Conservation (phyloP, 1,284 basidiomycete species). For the Volvariella volvacea region DNA sequence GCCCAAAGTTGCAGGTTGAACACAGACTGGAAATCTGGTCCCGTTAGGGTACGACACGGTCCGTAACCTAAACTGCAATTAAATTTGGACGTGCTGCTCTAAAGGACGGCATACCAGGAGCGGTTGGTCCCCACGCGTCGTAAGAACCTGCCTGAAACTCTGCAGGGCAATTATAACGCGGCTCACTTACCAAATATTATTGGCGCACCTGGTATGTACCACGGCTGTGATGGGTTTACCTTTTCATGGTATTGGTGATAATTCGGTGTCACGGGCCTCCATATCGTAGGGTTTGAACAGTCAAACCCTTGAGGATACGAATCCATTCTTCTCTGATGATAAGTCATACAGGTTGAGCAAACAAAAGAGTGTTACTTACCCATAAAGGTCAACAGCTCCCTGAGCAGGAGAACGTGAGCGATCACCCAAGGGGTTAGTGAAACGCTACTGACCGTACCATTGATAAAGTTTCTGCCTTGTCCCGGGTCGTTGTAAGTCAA, state of each 20-base stretch:
- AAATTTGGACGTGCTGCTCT: not conserved
- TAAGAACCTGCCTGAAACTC: slow-evolving; percentile 69
- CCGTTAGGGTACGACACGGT: slow-evolving; percentile 49
- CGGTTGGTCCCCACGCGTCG: slow-evolving; percentile 67
- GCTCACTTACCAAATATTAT: not conserved
- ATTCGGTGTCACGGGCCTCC: slow-evolving; percentile 49
- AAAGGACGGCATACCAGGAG: slow-evolving; percentile 36
- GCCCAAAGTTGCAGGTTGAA: slow-evolving; percentile 74
- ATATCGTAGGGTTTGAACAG: slow-evolving; percentile 57
- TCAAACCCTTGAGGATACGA: slow-evolving; percentile 71
- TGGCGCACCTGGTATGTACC: slow-evolving; percentile 53
- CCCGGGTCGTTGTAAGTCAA: slow-evolving; percentile 70
- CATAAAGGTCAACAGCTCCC: slow-evolving; percentile 44
- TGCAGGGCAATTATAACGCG: slow-evolving; percentile 11
- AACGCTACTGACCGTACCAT: slow-evolving; percentile 42
- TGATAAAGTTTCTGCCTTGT: slow-evolving; percentile 56
- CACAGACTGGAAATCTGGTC: slow-evolving; percentile 65
- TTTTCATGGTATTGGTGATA: slow-evolving; percentile 53
- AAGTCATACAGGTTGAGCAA: not conserved
- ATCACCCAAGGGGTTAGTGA: not conserved
- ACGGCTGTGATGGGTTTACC: slow-evolving; percentile 53
- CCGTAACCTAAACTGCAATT: slow-evolving; percentile 26
- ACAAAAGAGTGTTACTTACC: slow-evolving; percentile 19
- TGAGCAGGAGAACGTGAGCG: slow-evolving; percentile 12
- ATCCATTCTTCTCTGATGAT: slow-evolving; percentile 41